Base-by-base conservation (phyloP, 495 filamentous ascomycete genomes). In the Daldinia grandis region DNA sequence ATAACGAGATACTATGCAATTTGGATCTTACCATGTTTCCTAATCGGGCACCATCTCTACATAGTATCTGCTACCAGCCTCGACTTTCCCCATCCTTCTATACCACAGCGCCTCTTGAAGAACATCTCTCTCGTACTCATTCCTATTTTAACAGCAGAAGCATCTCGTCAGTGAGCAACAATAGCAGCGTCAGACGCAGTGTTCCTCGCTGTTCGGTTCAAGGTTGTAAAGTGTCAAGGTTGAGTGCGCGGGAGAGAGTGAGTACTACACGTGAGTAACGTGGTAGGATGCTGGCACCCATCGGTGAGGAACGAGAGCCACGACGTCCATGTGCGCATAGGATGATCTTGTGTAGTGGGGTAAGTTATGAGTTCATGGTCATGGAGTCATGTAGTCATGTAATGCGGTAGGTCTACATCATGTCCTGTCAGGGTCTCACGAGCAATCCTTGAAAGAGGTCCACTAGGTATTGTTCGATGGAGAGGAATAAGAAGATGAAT, bases 241-340 rank as follows among this genome's bases (percentile, higher is more conserved):
- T 68, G 31, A 56, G 59, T 15, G 54, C 54, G 25, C 63, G 63
- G 37, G 33, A 58, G 15, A 51, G 47, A 64, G 57, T 63, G 61
- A 58, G 65, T 66, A 51, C 56, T 40, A 69, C 62, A 42, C 28
- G 62, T 57, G 63, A 74, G 71, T 74, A 71, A 69, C 71, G 62
- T 57, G 67, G 59, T 62, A 59, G 38, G 44, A 70, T 71, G 71
- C 58, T 61, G 63, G 67, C 55, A 74, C 67, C 71, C 71, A 74
- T 74, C 71, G 71, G 71, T 74, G 66, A 74, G 71, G 65, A 73
- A 67, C 51, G 61, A 69, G 62, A 69, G 64, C 57, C 70, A 69
- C 57, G 65, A 49, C 62, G 57, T 66, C 60, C 33, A 61, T 61
- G 70, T 62, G 65, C 50, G 60, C 61, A 53, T 66, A 60, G 58